Evolutionary conservation across 2,329 filamentous ascomycete species (phyloP).

Genomic region (Nemania diffusa): DNA sequence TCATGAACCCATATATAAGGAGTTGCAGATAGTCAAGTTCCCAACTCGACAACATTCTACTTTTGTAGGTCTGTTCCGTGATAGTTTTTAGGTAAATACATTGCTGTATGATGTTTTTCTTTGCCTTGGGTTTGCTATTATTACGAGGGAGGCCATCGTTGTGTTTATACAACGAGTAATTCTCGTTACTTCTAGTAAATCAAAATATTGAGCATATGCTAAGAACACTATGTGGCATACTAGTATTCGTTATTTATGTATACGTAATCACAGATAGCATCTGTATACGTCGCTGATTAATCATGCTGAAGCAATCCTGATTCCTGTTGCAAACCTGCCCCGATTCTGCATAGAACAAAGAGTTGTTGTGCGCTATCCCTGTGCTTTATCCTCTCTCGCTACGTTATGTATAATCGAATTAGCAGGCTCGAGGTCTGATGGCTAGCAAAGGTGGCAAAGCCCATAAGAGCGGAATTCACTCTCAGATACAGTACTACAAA

Average conservation of each 20-base stretch:
- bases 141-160: neutral
- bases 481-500: too few relatives aligned
- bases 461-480: neutral
- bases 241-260: too few relatives aligned
- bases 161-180: neutral
- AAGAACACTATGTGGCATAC: neutral
- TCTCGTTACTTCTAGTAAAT: neutral
- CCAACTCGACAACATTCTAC: too few relatives aligned
- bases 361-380: neutral
- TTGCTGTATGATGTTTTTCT: neutral
- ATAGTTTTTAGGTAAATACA: neutral
- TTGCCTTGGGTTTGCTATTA: neutral
- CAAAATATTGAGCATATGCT: neutral
- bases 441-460: too few relatives aligned
- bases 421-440: neutral
- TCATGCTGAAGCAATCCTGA: neutral
- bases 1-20: too few relatives aligned
- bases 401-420: neutral
- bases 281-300: neutral
- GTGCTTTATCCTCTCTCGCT: too few relatives aligned
- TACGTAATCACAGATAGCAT: too few relatives aligned
- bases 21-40: too few relatives aligned
- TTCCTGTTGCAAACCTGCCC: neutral
- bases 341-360: neutral
- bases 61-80: too few relatives aligned